Percentiles rank a stretch among this genome's conserved stretches.
phyloP scores from a whole-genome alignment of 2,329 filamentous ascomycete species.

The Colletotrichum musae region DNA sequence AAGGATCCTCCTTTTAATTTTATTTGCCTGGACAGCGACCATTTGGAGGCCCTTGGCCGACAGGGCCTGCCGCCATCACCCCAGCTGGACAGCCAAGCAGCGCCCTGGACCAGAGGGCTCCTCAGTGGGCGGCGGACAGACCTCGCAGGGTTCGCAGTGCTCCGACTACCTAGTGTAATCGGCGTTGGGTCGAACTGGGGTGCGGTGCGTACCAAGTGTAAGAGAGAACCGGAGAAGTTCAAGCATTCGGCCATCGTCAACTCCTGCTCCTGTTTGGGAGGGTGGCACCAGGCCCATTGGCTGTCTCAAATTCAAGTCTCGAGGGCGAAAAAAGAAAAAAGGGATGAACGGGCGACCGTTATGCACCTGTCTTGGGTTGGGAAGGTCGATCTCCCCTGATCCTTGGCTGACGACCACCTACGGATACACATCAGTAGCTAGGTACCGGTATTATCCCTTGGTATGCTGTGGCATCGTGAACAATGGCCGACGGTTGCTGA shows the following conservation, averaged over 20 bases:
- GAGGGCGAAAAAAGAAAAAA: constrained; percentile 21
- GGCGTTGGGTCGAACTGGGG: background rate
- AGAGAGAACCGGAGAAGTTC: background rate
- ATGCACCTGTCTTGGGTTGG: constrained; percentile 23
- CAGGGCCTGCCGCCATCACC: constrained; percentile 32
- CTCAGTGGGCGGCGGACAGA: constrained; percentile 23
- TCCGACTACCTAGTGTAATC: background rate
- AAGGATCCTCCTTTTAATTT: constrained; percentile 42
- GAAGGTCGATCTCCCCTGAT: background rate
- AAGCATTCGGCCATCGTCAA: constrained; percentile 9
- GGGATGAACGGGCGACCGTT: constrained; percentile 15
- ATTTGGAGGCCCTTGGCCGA: constrained; percentile 23
- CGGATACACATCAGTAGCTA: no score
- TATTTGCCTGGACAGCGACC: constrained; percentile 31
- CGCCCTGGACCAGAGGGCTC: background rate
- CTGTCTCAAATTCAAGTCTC: constrained; percentile 28
- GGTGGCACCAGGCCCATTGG: constrained; percentile 24
- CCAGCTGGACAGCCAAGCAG: background rate
- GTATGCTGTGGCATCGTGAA: background rate
- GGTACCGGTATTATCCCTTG: background rate
- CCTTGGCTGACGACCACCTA: background rate
- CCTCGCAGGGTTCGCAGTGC: constrained; percentile 5
- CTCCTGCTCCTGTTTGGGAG: constrained; percentile 32
- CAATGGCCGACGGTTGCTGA: background rate
- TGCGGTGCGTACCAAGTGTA: background rate